Percentiles rank a stretch among this genome's conserved stretches.
Conservation (phyloP, 2,329 filamentous ascomycete genomes). For the Ophiostoma himal-ulmi region DNA sequence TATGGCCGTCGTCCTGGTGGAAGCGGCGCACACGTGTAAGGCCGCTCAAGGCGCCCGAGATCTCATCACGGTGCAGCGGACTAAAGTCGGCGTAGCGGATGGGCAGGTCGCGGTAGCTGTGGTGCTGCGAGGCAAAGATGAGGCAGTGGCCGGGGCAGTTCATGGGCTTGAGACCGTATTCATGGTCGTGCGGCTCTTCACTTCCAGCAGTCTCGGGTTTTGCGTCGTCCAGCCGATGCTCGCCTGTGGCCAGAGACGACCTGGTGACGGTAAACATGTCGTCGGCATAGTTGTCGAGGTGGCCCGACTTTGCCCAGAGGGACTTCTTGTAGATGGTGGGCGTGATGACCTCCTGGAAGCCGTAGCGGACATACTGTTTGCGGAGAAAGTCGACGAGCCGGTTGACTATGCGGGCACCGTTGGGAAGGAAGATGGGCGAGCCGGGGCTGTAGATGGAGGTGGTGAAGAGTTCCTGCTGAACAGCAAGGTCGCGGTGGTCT, state of each 20-base stretch:
- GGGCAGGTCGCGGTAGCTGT: slow-evolving; percentile 84
- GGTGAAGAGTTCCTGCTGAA: slow-evolving; percentile 70
- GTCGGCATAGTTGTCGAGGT: slow-evolving; percentile 83
- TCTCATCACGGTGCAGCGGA: slow-evolving; percentile 90
- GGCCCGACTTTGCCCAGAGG: slow-evolving; percentile 78
- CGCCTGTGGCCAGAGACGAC: slow-evolving; percentile 40
- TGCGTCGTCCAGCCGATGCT: slow-evolving; percentile 32
- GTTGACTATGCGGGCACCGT: slow-evolving; percentile 77
- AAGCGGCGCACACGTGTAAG: slow-evolving; percentile 90
- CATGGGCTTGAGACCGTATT: slow-evolving; percentile 87
- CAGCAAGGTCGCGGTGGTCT: slow-evolving; percentile 56
- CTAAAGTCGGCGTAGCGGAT: slow-evolving; percentile 94
- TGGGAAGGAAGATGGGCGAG: slow-evolving; percentile 76
- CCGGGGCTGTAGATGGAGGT: slow-evolving; percentile 76
- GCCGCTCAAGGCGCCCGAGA: slow-evolving; percentile 83
- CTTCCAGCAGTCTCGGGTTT: neutral
- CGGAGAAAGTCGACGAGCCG: slow-evolving; percentile 75
- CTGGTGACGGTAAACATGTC: slow-evolving; percentile 83
- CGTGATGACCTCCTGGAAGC: slow-evolving; percentile 82
- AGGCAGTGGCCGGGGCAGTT: slow-evolving; percentile 94
- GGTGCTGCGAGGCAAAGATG: slow-evolving; percentile 75
- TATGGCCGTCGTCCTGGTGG: slow-evolving; percentile 89
- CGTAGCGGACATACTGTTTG: slow-evolving; percentile 76
- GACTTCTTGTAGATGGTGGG: slow-evolving; percentile 87
- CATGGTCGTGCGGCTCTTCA: slow-evolving; percentile 34